A percentile compares a stretch with the other conserved stretches of the same genome.
phyloP scores from a whole-genome alignment of 306 rosid genomes.

The Prinsepia uniflora region DNA sequence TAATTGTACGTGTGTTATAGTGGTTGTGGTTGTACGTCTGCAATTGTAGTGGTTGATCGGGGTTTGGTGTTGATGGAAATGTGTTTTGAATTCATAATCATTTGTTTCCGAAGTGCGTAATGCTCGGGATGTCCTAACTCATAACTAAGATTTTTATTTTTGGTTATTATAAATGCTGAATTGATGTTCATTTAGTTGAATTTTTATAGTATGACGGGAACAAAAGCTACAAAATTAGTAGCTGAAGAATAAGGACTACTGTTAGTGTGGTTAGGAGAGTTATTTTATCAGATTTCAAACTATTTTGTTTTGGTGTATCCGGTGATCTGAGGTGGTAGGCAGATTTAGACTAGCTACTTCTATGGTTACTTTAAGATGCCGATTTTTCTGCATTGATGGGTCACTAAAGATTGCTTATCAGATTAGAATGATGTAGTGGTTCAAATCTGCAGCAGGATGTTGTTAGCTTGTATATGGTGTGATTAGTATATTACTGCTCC shows the following conservation, averaged over 20 bases:
- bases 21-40: neutral
- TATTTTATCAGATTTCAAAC: neutral
- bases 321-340: neutral
- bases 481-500: neutral
- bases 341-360: neutral
- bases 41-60: conserved; percentile 2
- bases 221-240: neutral
- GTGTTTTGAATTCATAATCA: neutral
- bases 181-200: neutral
- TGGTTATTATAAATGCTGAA: neutral
- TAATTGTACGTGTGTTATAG: neutral
- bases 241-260: neutral
- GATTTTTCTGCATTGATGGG: neutral
- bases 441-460: neutral
- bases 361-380: neutral
- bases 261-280: neutral
- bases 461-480: neutral
- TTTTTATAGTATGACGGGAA: neutral
- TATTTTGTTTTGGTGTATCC: neutral
- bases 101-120: conserved; percentile 21
- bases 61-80: conserved; percentile 15
- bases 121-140: neutral
- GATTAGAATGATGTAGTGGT: neutral
- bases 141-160: neutral
- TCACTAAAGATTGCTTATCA: neutral